Conservation (phyloP, 371 early-diverging fungal species). For the Rhizopus stolonifer region DNA sequence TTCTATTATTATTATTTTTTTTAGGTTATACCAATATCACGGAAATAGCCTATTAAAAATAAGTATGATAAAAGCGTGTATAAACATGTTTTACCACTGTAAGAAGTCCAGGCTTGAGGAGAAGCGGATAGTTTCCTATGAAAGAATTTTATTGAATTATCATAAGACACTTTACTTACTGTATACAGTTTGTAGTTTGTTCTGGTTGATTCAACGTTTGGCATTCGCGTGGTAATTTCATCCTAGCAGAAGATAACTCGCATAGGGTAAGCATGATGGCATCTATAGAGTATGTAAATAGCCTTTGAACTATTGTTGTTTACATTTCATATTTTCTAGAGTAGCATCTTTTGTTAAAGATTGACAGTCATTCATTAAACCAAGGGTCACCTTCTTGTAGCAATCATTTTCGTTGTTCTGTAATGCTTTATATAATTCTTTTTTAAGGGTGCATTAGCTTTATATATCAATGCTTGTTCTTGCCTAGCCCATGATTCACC, state of each 20-base stretch:
- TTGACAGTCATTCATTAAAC: slow-evolving; percentile 13
- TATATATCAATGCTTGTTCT: no score
- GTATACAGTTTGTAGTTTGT: slow-evolving; percentile 2
- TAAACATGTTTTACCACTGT: slow-evolving; percentile 27
- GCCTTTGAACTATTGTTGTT: background rate
- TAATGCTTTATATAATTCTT: slow-evolving; percentile 17
- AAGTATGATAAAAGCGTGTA: background rate
- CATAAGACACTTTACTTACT: slow-evolving; percentile 4
- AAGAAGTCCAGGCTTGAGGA: slow-evolving; percentile 27
- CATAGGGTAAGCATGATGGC: slow-evolving; percentile 21
- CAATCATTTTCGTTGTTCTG: slow-evolving; percentile 19
- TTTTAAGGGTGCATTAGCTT: no score
- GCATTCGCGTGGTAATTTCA: slow-evolving; percentile 11
- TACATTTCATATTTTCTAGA: slow-evolving; percentile 15
- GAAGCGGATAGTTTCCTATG: slow-evolving; percentile 17
- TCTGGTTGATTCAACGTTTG: background rate
- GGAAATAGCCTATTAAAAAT: slow-evolving; percentile 19
- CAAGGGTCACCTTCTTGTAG: slow-evolving; percentile 14
- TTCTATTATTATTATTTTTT: background rate
- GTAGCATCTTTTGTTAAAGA: slow-evolving; percentile 3
- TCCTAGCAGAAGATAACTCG: slow-evolving; percentile 12
- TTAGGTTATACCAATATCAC: slow-evolving; percentile 25
- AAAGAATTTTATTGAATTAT: background rate
- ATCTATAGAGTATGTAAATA: slow-evolving; percentile 8
- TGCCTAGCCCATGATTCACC: no score